These are phyloP conservation scores for Cyberlindnera xishuangbannaensis DNA, from an alignment of 805 yeast species.

Conservation along the genomic window DNA sequence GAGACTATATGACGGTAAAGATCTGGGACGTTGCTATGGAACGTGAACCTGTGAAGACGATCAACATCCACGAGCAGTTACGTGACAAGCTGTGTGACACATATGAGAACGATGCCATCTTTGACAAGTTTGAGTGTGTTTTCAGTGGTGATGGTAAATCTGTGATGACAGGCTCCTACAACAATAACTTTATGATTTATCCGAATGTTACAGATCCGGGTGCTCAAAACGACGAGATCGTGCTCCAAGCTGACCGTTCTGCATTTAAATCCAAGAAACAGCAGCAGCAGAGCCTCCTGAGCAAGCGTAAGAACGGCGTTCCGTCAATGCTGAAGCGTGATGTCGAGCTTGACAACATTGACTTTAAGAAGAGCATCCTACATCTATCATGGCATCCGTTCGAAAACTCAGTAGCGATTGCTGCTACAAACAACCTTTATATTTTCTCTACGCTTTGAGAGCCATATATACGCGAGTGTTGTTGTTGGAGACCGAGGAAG, in stretches of 20 bases:
- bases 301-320: constrained; percentile 29
- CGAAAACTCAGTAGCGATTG: constrained; percentile 95
- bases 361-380: constrained; percentile 89
- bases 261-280: constrained; percentile 80
- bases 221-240: constrained; percentile 45
- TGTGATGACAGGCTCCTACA: constrained; percentile 95
- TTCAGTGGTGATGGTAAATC: constrained; percentile 89
- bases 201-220: constrained; percentile 62
- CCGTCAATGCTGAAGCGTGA: constrained; percentile 40
- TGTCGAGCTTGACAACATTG: constrained; percentile 57
- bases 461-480: too few species aligned
- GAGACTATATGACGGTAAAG: constrained; percentile 96
- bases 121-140: constrained; percentile 96
- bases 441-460: constrained; percentile 70
- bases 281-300: constrained; percentile 12
- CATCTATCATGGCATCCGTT: constrained; percentile 98
- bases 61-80: constrained; percentile 91
- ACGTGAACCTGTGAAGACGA: constrained; percentile 87
- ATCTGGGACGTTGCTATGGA: constrained; percentile 99
- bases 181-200: constrained; percentile 94
- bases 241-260: constrained; percentile 95
- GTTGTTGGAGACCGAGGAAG: too few species aligned
- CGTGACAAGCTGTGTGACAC: constrained; percentile 93
- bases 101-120: constrained; percentile 96
- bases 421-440: constrained; percentile 93